Evolutionary conservation across 768 basidiomycete genomes (phyloP).

Genomic region (Amanita muscaria): DNA sequence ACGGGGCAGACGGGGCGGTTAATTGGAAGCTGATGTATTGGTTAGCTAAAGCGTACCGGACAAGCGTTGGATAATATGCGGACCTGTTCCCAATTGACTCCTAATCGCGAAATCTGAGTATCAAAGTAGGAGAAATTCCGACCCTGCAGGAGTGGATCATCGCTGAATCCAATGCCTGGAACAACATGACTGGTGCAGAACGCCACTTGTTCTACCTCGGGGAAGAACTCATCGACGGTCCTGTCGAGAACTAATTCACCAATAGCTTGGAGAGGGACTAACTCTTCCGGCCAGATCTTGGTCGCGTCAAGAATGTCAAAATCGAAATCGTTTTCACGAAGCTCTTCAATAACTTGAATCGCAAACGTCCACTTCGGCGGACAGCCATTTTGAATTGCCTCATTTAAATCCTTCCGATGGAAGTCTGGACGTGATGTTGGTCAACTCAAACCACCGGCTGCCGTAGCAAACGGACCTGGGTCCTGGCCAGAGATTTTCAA

Average conservation of each 20-base stretch:
- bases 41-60: background rate
- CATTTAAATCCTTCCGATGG: conserved; percentile 78
- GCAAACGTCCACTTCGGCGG: conserved; percentile 75
- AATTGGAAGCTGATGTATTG: conserved; percentile 52
- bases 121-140: conserved; percentile 86
- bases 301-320: conserved; percentile 86
- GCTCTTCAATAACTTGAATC: conserved; percentile 64
- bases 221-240: conserved; percentile 67
- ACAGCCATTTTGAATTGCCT: conserved; percentile 66
- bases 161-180: conserved; percentile 61
- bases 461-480: conserved; percentile 38
- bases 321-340: conserved; percentile 71
- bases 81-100: conserved; percentile 70
- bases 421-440: conserved; percentile 42
- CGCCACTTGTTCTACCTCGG: conserved; percentile 83
- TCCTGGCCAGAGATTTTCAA: conserved; percentile 78
- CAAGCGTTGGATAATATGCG: conserved; percentile 8
- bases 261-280: conserved; percentile 68
- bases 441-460: background rate
- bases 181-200: conserved; percentile 75
- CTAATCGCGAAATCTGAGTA: conserved; percentile 74
- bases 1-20: conserved; percentile 76
- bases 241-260: conserved; percentile 66
- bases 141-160: conserved; percentile 76
- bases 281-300: conserved; percentile 78